Evolutionary conservation across 1,284 basidiomycete species (phyloP).

Genomic region (Mycena citricolor): DNA sequence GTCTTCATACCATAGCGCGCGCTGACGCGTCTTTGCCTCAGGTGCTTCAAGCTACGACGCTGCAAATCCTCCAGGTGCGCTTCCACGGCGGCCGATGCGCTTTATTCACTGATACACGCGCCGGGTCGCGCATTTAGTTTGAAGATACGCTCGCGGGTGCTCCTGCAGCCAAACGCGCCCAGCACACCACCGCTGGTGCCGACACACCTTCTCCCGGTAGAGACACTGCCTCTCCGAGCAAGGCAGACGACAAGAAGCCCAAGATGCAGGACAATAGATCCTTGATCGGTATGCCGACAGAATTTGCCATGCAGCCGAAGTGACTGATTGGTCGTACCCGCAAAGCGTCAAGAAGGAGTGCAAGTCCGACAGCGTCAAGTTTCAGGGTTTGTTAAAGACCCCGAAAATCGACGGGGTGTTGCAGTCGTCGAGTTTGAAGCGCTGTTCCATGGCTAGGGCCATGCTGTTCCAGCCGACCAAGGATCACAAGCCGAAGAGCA

Average conservation of each 20-base stretch:
- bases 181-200: conserved; percentile 21
- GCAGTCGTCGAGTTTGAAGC: conserved; percentile 36
- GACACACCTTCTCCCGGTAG: conserved; percentile 22
- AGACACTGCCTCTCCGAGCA: conserved; percentile 28
- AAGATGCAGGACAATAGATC: conserved; percentile 40
- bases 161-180: conserved; percentile 33
- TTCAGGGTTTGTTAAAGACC: conserved; percentile 37
- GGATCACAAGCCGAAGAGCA: conserved; percentile 38
- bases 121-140: conserved; percentile 30
- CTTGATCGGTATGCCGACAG: conserved; percentile 38
- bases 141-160: conserved; percentile 37
- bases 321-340: not conserved
- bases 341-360: conserved; percentile 42
- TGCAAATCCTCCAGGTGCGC: conserved; percentile 36
- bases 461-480: conserved; percentile 35
- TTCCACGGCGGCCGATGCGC: not conserved
- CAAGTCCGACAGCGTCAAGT: conserved; percentile 40
- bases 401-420: conserved; percentile 41
- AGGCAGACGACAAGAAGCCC: conserved; percentile 40
- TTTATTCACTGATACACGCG: not conserved
- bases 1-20: conserved; percentile 40
- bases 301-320: not conserved
- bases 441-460: conserved; percentile 39
- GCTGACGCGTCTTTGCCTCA: conserved; percentile 18
- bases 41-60: conserved; percentile 40